Percentiles rank a stretch among this genome's conserved stretches.
These are phyloP conservation scores for Venustampulla echinocandica DNA, from an alignment of 495 filamentous ascomycete genomes.

Conservation along the genomic window DNA sequence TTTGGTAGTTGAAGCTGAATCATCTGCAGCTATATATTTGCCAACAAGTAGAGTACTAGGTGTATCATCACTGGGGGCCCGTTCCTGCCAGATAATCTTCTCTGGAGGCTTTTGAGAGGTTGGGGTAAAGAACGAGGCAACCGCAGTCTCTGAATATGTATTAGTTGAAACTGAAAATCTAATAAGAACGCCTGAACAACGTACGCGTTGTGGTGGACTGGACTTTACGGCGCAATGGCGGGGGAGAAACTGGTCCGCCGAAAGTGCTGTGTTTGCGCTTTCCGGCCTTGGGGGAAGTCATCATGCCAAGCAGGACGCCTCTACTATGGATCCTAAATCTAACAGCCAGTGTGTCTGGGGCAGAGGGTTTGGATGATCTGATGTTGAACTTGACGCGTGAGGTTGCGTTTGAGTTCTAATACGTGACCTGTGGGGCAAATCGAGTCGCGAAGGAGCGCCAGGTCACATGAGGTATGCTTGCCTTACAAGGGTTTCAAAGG, in stretches of 20 bases:
- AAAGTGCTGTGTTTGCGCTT: constrained; percentile 24
- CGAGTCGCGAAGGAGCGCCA: too few relatives aligned
- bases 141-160: constrained; percentile 45
- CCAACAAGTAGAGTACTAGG: constrained; percentile 63
- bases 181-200: constrained; percentile 17
- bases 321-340: not conserved
- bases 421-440: too few relatives aligned
- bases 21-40: constrained; percentile 42
- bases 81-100: constrained; percentile 62
- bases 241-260: constrained; percentile 44
- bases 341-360: constrained; percentile 7
- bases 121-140: constrained; percentile 85
- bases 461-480: too few relatives aligned
- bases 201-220: constrained; percentile 68
- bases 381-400: constrained; percentile 2
- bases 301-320: constrained; percentile 10
- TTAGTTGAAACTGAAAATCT: not conserved
- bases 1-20: constrained; percentile 21
- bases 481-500: too few relatives aligned
- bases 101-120: constrained; percentile 77
- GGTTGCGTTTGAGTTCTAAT: constrained; percentile 5
- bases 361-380: not conserved
- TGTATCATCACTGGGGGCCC: constrained; percentile 34
- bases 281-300: constrained; percentile 5
- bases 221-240: constrained; percentile 52